A percentile compares a stretch with the other conserved stretches of the same genome.
phyloP scores from a whole-genome alignment of 2,329 filamentous ascomycete genomes.

The Fusarium poae region DNA sequence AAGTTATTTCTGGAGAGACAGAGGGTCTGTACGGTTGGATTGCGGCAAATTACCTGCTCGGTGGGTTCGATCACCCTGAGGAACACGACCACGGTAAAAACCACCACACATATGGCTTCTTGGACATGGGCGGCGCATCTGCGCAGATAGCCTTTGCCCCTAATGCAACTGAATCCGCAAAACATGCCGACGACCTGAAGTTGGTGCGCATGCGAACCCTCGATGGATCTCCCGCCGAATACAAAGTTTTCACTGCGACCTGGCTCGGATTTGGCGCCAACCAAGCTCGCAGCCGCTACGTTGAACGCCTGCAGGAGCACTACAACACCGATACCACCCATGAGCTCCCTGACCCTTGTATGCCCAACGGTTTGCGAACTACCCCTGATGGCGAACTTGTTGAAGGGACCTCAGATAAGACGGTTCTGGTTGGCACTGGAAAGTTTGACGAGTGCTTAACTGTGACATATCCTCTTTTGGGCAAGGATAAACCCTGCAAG shows the following conservation, averaged over 20 bases:
- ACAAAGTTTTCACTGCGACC: constrained; percentile 93
- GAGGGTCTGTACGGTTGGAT: constrained; percentile 98
- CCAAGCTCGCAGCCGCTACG: constrained; percentile 86
- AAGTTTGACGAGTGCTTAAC: constrained; percentile 86
- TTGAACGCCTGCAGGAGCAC: constrained; percentile 79
- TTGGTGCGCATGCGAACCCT: constrained; percentile 86
- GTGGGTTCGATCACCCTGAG: constrained; percentile 84
- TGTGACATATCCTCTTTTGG: constrained; percentile 85
- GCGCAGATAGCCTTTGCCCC: constrained; percentile 98
- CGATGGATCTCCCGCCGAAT: constrained; percentile 81
- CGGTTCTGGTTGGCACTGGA: constrained; percentile 83
- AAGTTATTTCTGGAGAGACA: constrained; percentile 95
- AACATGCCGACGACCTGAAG: constrained; percentile 90
- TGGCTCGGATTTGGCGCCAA: constrained; percentile 99
- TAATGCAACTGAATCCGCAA: constrained; percentile 88
- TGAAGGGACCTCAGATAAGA: constrained; percentile 56
- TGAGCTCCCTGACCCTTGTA: constrained; percentile 90
- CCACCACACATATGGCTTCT: constrained; percentile 95
- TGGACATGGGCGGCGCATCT: constrained; percentile 98
- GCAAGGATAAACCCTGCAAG: constrained; percentile 87
- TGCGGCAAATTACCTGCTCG: constrained; percentile 93
- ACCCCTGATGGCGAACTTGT: constrained; percentile 76
- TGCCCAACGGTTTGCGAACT: constrained; percentile 82
- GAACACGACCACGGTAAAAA: constrained; percentile 84
- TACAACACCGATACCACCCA: constrained; percentile 66